Base-by-base conservation (phyloP, 768 basidiomycete genomes). In the Auricularia sp. region DNA sequence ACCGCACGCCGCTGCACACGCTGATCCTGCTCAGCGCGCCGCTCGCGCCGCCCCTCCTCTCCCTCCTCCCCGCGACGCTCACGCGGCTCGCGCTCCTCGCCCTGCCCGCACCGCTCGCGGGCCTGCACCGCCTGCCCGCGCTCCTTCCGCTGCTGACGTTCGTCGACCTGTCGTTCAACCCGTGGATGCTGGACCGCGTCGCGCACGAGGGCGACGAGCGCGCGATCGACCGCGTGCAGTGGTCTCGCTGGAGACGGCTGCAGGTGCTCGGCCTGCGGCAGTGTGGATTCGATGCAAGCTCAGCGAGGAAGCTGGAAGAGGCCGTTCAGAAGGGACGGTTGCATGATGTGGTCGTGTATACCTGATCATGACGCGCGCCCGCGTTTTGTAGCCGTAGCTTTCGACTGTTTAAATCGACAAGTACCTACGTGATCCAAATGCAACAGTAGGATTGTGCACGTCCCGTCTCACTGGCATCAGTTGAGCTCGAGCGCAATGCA, bases 141-240 rank as follows among this genome's bases (percentile, higher is more conserved):
- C 70, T 81, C 14, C 87, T 85, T 67, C 89, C 89, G 0, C 72
- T 86, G n/a, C 75, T 91, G 35, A 75, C 81, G 33, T 70, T 85
- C 33, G 72, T 90, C 39, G 89, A 90, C 70, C 71, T 91, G 56
- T 91, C 89, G 0, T 88, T 81, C 71, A 90, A 90, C 62, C 45
- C 63, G 3, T 84, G 83, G 83, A 68, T 83, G 33, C 67, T 71
- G 68, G 24, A 77, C 76, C 11, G 68, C 87, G 24, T 81, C 81
- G 61, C 80, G 80, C 47, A 74, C 87, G 54, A 29, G 10, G 24
- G 61, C 37, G 44, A 21, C 18, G 47, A 13, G 8, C 21, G 24
- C 45, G 33, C 13, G 36, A 3, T 65, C 5, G 34, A 59, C 4
- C 51, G 62, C 39, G 36, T 66, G n/a, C 62, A 82, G 51, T 91